Conservation (phyloP, 1,284 basidiomycete species). For the Mycosarcoma maydis region DNA sequence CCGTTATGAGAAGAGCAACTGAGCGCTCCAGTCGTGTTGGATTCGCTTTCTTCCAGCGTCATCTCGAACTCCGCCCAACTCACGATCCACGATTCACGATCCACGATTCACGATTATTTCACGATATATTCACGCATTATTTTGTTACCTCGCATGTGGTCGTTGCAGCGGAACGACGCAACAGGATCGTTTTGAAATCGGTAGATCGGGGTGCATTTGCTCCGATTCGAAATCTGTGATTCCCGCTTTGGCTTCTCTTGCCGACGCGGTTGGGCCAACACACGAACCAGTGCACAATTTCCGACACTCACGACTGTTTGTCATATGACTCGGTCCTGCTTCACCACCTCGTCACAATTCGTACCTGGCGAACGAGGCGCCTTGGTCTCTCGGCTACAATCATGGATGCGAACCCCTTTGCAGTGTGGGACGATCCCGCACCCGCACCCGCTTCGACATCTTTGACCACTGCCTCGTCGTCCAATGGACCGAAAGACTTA, state of each 20-base stretch:
- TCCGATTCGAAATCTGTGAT: not conserved
- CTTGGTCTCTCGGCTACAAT: not conserved
- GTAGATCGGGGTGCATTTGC: not conserved
- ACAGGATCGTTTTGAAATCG: not conserved
- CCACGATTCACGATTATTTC: no score
- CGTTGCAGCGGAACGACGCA: no score
- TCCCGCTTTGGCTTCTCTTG: not conserved
- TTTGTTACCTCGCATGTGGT: no score
- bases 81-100: no score
- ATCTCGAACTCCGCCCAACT: conserved; percentile 1
- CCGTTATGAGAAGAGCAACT: not conserved
- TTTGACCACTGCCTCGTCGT: not conserved
- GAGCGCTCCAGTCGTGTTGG: not conserved
- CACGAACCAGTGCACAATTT: no score
- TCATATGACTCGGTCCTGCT: not conserved
- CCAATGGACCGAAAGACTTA: not conserved
- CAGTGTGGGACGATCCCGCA: conserved; percentile 41
- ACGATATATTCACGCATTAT: no score
- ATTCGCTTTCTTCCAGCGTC: conserved; percentile 7
- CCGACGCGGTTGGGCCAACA: conserved; percentile 35
- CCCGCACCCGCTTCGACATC: conserved; percentile 14
- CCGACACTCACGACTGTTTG: no score
- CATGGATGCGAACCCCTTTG: conserved; percentile 47
- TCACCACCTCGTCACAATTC: not conserved
- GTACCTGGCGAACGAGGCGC: not conserved